phyloP scores from a whole-genome alignment of 495 filamentous ascomycete species.

The Xylaria bambusicola region DNA sequence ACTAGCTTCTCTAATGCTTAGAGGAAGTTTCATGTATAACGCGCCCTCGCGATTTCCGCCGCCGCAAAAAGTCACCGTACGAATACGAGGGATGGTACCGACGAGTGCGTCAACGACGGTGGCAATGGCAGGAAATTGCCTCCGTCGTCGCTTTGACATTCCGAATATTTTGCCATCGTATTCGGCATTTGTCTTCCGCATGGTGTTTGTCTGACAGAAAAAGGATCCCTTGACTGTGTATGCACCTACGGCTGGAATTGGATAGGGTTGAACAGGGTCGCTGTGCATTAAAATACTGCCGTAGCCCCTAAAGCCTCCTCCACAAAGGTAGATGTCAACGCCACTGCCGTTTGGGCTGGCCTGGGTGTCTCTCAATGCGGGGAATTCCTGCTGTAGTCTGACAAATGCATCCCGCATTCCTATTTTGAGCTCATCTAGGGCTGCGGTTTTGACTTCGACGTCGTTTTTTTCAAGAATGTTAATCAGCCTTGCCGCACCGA shows the following conservation, averaged over 20 bases:
- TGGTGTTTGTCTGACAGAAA: conserved; percentile 62
- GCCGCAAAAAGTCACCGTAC: conserved; percentile 76
- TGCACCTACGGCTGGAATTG: conserved; percentile 81
- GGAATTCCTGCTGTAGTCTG: conserved; percentile 58
- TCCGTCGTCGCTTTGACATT: conserved; percentile 76
- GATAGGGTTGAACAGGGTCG: conserved; percentile 70
- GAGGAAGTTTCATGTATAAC: conserved; percentile 66
- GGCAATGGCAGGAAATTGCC: conserved; percentile 81
- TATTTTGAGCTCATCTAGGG: conserved; percentile 58
- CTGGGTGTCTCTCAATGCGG: conserved; percentile 50
- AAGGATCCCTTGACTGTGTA: conserved; percentile 63
- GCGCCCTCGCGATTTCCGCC: conserved; percentile 84
- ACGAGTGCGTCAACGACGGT: conserved; percentile 73
- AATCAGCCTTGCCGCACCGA: conserved; percentile 82
- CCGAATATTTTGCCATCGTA: conserved; percentile 69
- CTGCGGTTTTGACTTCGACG: conserved; percentile 43
- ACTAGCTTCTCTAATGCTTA: conserved; percentile 58
- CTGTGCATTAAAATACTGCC: conserved; percentile 79
- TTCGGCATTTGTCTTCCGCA: conserved; percentile 57
- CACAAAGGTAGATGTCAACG: conserved; percentile 80
- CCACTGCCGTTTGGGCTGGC: conserved; percentile 50
- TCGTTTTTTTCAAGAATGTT: conserved; percentile 53
- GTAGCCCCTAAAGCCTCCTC: conserved; percentile 89
- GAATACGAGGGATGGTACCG: conserved; percentile 68
- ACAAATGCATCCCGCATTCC: conserved; percentile 66